Evolutionary conservation across 345 rosid species (phyloP), one percentile per base, ranked within the genome.

Genomic region (Arabidopsis arenosa): DNA sequence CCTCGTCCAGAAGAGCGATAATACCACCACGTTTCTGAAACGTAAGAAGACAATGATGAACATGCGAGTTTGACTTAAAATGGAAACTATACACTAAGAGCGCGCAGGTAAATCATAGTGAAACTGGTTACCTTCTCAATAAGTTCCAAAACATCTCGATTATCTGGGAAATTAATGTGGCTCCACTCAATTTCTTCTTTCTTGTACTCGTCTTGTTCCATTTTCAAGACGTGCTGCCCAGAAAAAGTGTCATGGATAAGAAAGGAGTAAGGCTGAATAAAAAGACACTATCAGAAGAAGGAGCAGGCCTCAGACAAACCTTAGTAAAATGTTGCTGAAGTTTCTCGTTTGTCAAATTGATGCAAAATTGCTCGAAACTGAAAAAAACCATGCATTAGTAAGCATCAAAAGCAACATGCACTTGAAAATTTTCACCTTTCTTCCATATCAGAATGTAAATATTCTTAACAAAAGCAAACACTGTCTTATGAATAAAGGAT

Each of bases 141-240:
- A 78, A 95, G 99, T 70, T 95, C 94, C 78, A 95, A 83, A 80
- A 95, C 59, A 79, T 92, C 89, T 81, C 81, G 81, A 83, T 92
- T 92, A 75, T 95, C 97, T 54, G 87, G 90, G 82, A 95, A 95
- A 0, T 88, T 91, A 69, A 95, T 95, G 86, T 89, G 86, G 86
- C 90, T 88, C 99, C 99, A 95, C 68, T 86, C 68, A 82, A 95
- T 95, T 83, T 89, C 89, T 86, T 95, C 99, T 80, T 88, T 95
- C n/a, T 82, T 89, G 83, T 94, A 92, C 82, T 94, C 98, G 72
- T 92, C 99, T 88, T 95, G 99, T 85, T 95, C 99, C 97, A 95
- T 89, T 84, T 95, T 90, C 79, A 90, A 95, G 71, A 95, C 99
- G 64, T 95, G 99, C 99, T 95, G 96, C 57, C 11, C 59, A 80